Evolutionary conservation across 75 land plant genomes (phyloP), one percentile per base, ranked within the genome.

Genomic region (Isoetes taiwanensis): DNA sequence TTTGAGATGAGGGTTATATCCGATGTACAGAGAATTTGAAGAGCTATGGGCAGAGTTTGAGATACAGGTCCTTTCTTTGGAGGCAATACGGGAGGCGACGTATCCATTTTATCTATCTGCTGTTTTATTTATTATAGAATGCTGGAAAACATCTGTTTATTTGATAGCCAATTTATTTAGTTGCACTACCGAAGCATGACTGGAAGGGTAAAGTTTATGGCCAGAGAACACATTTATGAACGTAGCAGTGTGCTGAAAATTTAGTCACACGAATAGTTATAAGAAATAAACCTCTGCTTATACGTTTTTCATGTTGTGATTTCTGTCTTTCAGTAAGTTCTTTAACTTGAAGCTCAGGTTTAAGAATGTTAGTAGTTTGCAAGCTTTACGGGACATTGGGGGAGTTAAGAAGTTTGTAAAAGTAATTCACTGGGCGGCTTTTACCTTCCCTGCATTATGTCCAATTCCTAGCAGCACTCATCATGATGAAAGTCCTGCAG

Each of bases 1-100:
- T n/a, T n/a, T n/a, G n/a, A n/a, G n/a, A n/a, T n/a, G n/a, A n/a
- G n/a, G n/a, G n/a, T n/a, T n/a, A n/a, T n/a, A n/a, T n/a, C n/a
- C n/a, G n/a, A n/a, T n/a, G n/a, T 46, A 46, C 16, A 46, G 6
- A 46, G 16, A 23, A 6, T 16, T 8, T 5, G 8, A 46, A 46
- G 25, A 6, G 50, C 50, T 5, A 19, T 5, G 6, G 12, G 64
- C 34, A 11, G 71, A 74, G 43, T 82, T 89, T 19, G 69, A 79
- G 65, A 76, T 89, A 59, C 99, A 89, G 61, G 61, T 82, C 69
- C 80, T 89, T 11, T 82, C 84, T 2, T 61, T 94, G 59, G 82
- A 84, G 74, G 96, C 85, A 57, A 70, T 89, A 37, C 67, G 84
- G 59, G 96, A 89, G 60, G 86, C 96, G 20, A 70, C 73, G 99